Conservation (phyloP, 2,329 filamentous ascomycete species). For the Ceratocystiopsis sp. region DNA sequence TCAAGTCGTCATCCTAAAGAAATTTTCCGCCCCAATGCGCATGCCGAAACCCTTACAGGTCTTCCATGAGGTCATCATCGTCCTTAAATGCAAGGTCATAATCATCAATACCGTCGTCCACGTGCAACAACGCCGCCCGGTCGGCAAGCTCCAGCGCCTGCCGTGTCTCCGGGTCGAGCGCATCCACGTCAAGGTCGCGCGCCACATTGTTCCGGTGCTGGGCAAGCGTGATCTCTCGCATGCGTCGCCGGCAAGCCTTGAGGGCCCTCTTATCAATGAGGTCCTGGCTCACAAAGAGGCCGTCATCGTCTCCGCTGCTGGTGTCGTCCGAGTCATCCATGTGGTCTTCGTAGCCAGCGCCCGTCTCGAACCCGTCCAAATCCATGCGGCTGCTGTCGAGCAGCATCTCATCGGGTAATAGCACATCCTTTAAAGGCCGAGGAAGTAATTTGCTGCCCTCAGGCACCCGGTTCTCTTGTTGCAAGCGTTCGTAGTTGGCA, state of each 20-base stretch:
- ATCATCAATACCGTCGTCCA: constrained; percentile 5
- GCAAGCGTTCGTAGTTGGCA: constrained; percentile 23
- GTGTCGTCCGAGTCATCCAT: no score
- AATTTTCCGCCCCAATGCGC: no score
- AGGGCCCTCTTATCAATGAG: no score
- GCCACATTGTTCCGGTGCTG: constrained; percentile 3
- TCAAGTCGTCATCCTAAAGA: no score
- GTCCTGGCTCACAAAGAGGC: no score
- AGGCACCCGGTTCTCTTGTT: constrained; percentile 21
- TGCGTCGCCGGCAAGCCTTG: background rate
- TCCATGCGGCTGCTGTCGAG: no score
- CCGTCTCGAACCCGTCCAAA: no score
- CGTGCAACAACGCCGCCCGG: constrained; percentile 6
- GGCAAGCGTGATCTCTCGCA: background rate
- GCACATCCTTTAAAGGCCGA: background rate
- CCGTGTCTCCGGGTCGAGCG: constrained; percentile 8
- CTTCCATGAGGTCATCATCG: background rate
- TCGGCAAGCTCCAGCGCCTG: constrained; percentile 9
- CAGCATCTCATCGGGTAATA: no score
- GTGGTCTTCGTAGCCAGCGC: background rate
- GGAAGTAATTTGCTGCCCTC: background rate
- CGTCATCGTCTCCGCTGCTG: no score
- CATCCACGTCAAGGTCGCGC: constrained; percentile 5
- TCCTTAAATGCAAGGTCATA: constrained; percentile 13
- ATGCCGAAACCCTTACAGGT: no score